Evolutionary conservation across 257 asterid genomes (phyloP).

Genomic region (Salvia miltiorrhiza): DNA sequence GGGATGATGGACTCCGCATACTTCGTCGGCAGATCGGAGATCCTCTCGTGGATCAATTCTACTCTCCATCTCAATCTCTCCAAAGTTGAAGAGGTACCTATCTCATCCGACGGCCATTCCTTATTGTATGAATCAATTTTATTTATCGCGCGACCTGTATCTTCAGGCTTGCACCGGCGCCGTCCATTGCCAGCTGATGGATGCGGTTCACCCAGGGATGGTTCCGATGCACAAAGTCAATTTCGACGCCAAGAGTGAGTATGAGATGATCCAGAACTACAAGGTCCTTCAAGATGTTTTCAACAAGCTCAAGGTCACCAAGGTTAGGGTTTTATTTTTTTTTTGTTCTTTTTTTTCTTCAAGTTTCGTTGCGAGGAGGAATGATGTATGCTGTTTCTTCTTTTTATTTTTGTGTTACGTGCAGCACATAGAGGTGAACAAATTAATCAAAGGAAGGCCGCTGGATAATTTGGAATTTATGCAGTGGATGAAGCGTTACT

Average conservation of each 20-base stretch:
- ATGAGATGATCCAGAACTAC: conserved; percentile 89
- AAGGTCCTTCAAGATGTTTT: conserved; percentile 91
- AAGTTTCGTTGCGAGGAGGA: not conserved
- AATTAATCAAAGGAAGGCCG: conserved; percentile 81
- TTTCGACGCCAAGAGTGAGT: conserved; percentile 82
- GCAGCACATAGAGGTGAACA: conserved; percentile 87
- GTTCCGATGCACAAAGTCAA: conserved; percentile 96
- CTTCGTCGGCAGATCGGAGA: conserved; percentile 89
- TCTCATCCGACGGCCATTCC: conserved; percentile 1
- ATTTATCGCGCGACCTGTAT: not conserved
- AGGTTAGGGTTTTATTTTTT: conserved; percentile 53
- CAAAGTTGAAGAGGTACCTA: conserved; percentile 85
- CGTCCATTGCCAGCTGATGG: conserved; percentile 94
- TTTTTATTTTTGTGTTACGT: not conserved
- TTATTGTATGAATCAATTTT: not conserved
- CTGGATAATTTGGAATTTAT: conserved; percentile 87
- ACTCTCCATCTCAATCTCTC: conserved; percentile 79
- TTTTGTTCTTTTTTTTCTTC: too few relatives aligned
- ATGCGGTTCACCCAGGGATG: conserved; percentile 72
- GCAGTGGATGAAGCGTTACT: conserved; percentile 97
- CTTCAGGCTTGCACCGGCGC: conserved; percentile 82
- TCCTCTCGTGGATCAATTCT: conserved; percentile 83
- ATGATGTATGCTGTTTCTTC: too few relatives aligned
- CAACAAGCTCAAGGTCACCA: conserved; percentile 75
- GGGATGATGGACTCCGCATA: conserved; percentile 92